Conservation (phyloP, 2,329 filamentous ascomycete genomes). For the Aspergillus udagawae region DNA sequence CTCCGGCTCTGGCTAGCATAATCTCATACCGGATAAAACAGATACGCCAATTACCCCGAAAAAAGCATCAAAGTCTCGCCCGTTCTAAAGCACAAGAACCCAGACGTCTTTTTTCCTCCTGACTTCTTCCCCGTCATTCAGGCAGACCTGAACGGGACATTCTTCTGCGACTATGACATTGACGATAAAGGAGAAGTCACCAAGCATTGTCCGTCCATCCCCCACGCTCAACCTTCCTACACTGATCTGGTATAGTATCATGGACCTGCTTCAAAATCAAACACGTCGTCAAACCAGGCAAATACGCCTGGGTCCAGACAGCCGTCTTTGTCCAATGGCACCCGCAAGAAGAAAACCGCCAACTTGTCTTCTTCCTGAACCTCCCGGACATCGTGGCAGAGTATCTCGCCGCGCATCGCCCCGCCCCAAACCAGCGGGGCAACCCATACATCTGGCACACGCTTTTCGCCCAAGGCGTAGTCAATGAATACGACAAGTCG, state of each 20-base stretch:
- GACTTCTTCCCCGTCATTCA: slow-evolving; percentile 9
- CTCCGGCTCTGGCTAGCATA: neutral
- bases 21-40: neutral
- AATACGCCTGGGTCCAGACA: slow-evolving; percentile 19
- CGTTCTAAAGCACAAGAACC: neutral
- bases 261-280: slow-evolving; percentile 26
- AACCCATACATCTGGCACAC: slow-evolving; percentile 24
- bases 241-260: slow-evolving; percentile 11
- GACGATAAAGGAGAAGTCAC: neutral
- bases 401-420: neutral
- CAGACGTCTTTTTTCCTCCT: neutral
- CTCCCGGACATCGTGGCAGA: neutral
- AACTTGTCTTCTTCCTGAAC: slow-evolving; percentile 15
- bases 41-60: neutral
- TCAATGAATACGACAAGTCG: slow-evolving; percentile 22
- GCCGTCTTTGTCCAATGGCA: slow-evolving; percentile 20
- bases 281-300: slow-evolving; percentile 1
- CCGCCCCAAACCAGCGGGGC: neutral
- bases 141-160: slow-evolving; percentile 18
- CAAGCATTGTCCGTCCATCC: neutral
- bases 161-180: slow-evolving; percentile 12
- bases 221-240: neutral
- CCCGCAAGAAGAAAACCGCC: neutral
- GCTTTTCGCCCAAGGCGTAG: slow-evolving; percentile 17
- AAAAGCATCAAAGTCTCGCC: neutral